Evolutionary conservation across 257 asterid genomes (phyloP).

Genomic region (Phtheirospermum japonicum): DNA sequence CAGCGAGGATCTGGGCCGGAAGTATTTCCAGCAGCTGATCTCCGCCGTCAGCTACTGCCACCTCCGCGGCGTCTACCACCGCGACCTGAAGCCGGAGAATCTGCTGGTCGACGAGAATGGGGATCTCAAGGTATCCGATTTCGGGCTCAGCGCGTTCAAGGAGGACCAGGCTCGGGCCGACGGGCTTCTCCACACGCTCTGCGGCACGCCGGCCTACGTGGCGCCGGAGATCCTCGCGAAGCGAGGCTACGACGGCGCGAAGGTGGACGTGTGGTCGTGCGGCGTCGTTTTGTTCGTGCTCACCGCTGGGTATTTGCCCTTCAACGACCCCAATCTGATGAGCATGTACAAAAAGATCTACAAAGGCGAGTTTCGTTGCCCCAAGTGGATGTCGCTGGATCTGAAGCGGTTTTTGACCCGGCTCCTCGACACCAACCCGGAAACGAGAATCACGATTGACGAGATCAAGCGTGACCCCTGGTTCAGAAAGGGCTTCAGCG

Average conservation of each 20-base stretch:
- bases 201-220: conserved; percentile 96
- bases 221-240: conserved; percentile 90
- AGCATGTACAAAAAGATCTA: conserved; percentile 58
- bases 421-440: conserved; percentile 65
- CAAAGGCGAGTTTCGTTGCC: conserved; percentile 83
- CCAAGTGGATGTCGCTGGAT: conserved; percentile 84
- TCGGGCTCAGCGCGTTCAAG: conserved; percentile 74
- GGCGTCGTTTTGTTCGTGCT: conserved; percentile 58
- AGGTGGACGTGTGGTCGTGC: conserved; percentile 82
- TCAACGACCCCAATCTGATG: conserved; percentile 65
- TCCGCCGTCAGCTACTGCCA: conserved; percentile 81
- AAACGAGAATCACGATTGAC: conserved; percentile 62
- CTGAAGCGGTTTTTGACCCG: conserved; percentile 62
- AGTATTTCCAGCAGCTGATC: conserved; percentile 76
- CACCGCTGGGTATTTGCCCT: conserved; percentile 72
- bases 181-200: conserved; percentile 76
- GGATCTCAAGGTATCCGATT: conserved; percentile 77
- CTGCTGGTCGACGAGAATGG: conserved; percentile 75
- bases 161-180: conserved; percentile 54
- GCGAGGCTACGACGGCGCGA: conserved; percentile 83
- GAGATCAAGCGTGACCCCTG: conserved; percentile 71
- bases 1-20: conserved; percentile 59
- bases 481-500: conserved; percentile 65
- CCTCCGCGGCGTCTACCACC: conserved; percentile 71
- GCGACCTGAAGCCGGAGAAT: conserved; percentile 89